Base-by-base conservation (phyloP, 2,329 filamentous ascomycete species). In the Apiospora sp. region DNA sequence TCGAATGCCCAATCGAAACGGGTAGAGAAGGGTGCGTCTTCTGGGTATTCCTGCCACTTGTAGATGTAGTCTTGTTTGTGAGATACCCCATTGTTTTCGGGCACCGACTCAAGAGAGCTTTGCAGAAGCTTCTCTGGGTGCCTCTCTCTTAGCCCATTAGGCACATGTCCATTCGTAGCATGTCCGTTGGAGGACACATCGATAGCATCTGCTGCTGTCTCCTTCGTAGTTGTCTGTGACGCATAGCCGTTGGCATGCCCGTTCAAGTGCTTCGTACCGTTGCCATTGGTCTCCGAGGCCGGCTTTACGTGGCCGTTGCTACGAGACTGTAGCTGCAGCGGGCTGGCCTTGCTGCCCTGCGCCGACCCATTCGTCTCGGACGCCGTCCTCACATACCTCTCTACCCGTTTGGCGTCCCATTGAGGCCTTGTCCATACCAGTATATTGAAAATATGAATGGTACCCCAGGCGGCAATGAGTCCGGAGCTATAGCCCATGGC, bases 21-120 rank as follows among this genome's bases (percentile, higher is more conserved):
- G 54, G 86, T 80, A 34, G 77, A 70, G 67, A 90, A 86, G 0
- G 87, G 79, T 1, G 80, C 86, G 3, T 86, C 79, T 4, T 84
- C 83, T 0, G 90, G 90, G 75, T 87, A 92, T 0, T 85, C 80
- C 78, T 92, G 86, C 90, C 90, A 92, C 76, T 87, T 86, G 72
- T 91, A 91, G 72, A 88, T 85, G 67, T 82, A 82, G 6, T 81
- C 80, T 24, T 64, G 58, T 41, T 41, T 8, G 12, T 10, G 8
- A 8, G 22, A 4, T n/a, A 10, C 22, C 19, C n/a, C 22, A 41
- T 19, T 64, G 58, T 34, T n/a, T 64, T 41, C 58, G 34, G 30
- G 10, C 19, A 14, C 58, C 34, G 19, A 14, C 58, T 41, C 58
- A n/a, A 41, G 34, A 41, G 58, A 41, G 19, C 1, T 22, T 41